Evolutionary conservation across 2,329 filamentous ascomycete species (phyloP).

Genomic region (Colletotrichum tropicale): DNA sequence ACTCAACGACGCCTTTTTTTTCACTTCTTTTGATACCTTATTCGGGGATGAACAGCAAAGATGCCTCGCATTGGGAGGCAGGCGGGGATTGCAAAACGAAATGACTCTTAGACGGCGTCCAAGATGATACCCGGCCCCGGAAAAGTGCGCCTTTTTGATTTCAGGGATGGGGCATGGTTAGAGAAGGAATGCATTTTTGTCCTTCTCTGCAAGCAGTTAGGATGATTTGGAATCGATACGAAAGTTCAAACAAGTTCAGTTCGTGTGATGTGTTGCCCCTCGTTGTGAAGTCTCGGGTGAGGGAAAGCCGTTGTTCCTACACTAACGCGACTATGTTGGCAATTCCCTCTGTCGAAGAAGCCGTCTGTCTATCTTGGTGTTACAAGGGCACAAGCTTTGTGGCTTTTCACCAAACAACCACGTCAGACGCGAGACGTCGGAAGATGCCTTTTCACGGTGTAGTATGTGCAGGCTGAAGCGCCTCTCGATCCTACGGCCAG

Average conservation of each 20-base stretch:
- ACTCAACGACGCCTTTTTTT: neutral
- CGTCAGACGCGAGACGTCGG: neutral
- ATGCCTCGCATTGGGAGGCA: neutral
- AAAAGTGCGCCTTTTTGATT: constrained; percentile 6
- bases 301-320: neutral
- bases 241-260: neutral
- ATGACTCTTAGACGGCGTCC: constrained; percentile 9
- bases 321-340: neutral
- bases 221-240: neutral
- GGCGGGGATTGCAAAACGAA: neutral
- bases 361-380: neutral
- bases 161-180: neutral
- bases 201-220: neutral
- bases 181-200: neutral
- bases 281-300: neutral
- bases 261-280: neutral
- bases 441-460: neutral
- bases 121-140: constrained; percentile 11
- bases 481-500: neutral
- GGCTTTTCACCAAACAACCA: neutral
- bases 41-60: neutral
- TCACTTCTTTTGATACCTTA: constrained; percentile 3
- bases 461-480: neutral
- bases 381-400: neutral
- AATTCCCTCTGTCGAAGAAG: neutral